Percentiles rank a stretch among this genome's conserved stretches.
Evolutionary conservation across 176 grass and related monocot genomes (phyloP).

Genomic region (Saccharum officinarum): DNA sequence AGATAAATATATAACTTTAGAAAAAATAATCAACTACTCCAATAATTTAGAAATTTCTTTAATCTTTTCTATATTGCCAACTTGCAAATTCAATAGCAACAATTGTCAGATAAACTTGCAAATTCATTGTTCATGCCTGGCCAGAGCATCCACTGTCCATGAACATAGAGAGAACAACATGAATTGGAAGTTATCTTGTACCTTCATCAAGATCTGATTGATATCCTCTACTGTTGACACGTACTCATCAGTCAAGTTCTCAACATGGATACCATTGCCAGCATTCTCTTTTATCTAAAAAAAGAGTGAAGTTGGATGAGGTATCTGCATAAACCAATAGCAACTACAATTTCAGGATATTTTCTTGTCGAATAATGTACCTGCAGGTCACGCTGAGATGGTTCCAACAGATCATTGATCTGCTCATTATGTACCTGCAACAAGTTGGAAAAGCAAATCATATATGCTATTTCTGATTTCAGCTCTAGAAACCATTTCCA

Average conservation of each 20-base stretch:
- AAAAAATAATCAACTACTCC: not conserved
- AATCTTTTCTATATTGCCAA: not conserved
- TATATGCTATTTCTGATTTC: not conserved
- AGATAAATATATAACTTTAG: slow-evolving; percentile 4
- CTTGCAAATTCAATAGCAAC: not conserved
- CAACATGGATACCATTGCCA: slow-evolving; percentile 71
- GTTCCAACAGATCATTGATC: slow-evolving; percentile 90
- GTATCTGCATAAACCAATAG: not conserved
- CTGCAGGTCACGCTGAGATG: slow-evolving; percentile 92
- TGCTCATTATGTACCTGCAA: slow-evolving; percentile 85
- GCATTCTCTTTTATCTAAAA: slow-evolving; percentile 78
- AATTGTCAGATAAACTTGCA: not conserved
- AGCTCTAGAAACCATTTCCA: not conserved
- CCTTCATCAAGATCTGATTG: slow-evolving; percentile 93
- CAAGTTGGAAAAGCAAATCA: slow-evolving; percentile 7
- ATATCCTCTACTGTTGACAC: slow-evolving; percentile 76
- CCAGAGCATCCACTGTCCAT: not conserved
- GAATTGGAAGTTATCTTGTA: slow-evolving; percentile 26
- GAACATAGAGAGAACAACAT: not conserved
- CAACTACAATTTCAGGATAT: not conserved
- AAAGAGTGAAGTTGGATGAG: slow-evolving; percentile 16
- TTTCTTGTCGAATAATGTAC: slow-evolving; percentile 40
- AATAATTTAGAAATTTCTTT: not conserved
- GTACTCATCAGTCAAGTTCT: slow-evolving; percentile 92
- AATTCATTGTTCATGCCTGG: not conserved